Base-by-base conservation (phyloP, 306 rosid genomes). In the Trifolium dubium region DNA sequence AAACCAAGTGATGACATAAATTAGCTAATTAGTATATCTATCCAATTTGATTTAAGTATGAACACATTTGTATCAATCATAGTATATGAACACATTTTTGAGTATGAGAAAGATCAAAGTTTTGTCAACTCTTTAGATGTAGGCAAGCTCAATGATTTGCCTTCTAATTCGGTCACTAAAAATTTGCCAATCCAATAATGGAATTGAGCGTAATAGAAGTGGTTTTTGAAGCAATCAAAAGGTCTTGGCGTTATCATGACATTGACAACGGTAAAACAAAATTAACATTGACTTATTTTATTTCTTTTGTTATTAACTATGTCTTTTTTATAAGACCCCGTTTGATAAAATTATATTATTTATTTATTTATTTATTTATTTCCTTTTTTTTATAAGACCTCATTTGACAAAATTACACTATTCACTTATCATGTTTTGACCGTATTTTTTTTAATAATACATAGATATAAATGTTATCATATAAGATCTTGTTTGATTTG, bases 171-270 rank as follows among this genome's bases (percentile, higher is more conserved):
- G 30, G 3, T 15, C 5, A 15, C 11, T 3, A 9, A 0, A 8
- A 34, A 34, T 34, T 13, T 60, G 19, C 18, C 5, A 31, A 15
- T 32, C 40, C 41, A n/a, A 60, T 60, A 12, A 60, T 60, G 43
- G 68, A 35, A 17, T 63, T 63, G 4, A 35, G 23, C 8, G 29
- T 35, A 34, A 62, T 3, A 14, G 29, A 35, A 62, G 8, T 35
- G 47, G 67, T 44, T 62, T 62, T 35, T 35, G 30, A 62, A 62
- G 44, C 67, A 62, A 35, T 62, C 47, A 8, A 62, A 39, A 62
- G 29, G 10, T 62, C 4, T 53, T 53, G 31, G 60, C 60, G 3
- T 18, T 53, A 53, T 49, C 55, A 5, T 5, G 55, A 49, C 17
- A n/a, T 23, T 23, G 8, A 18, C 5, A n/a, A 49, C 5, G 2